Conservation (phyloP, 2,329 filamentous ascomycete genomes). For the Trichophyton schoenleinii region DNA sequence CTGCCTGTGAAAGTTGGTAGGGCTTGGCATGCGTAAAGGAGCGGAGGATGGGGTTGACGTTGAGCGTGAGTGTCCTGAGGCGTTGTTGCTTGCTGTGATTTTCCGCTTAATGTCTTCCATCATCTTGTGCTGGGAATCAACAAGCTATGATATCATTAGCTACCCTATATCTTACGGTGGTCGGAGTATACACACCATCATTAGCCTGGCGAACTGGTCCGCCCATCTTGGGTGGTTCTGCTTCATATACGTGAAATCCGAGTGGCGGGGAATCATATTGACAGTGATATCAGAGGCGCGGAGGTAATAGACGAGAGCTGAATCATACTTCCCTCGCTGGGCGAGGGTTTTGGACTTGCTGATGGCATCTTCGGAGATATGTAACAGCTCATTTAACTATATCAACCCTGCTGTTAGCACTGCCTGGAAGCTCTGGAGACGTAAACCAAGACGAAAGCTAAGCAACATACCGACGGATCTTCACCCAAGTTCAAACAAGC, state of each 20-base stretch:
- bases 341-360: slow-evolving; percentile 22
- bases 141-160: slow-evolving; percentile 7
- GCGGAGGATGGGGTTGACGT: background rate
- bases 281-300: slow-evolving; percentile 67
- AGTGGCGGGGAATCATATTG: slow-evolving; percentile 62
- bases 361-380: slow-evolving; percentile 26
- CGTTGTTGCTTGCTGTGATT: slow-evolving; percentile 28
- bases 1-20: slow-evolving; percentile 26
- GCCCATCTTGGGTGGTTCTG: slow-evolving; percentile 39
- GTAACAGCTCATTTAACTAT: slow-evolving; percentile 26
- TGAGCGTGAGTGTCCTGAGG: slow-evolving; percentile 15
- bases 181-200: slow-evolving; percentile 41
- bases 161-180: background rate
- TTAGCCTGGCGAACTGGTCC: slow-evolving; percentile 40
- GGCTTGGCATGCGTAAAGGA: slow-evolving; percentile 27
- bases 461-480: slow-evolving; percentile 9
- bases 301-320: slow-evolving; percentile 73
- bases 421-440: background rate
- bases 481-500: slow-evolving; percentile 10
- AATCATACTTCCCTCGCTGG: slow-evolving; percentile 42
- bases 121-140: slow-evolving; percentile 28
- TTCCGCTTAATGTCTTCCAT: slow-evolving; percentile 32
- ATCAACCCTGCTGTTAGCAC: slow-evolving; percentile 1
- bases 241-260: slow-evolving; percentile 56
- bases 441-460: background rate